A percentile compares a stretch with the other conserved stretches of the same genome.
Conservation (phyloP, 768 basidiomycete species). For the Botryobasidium botryosum region DNA sequence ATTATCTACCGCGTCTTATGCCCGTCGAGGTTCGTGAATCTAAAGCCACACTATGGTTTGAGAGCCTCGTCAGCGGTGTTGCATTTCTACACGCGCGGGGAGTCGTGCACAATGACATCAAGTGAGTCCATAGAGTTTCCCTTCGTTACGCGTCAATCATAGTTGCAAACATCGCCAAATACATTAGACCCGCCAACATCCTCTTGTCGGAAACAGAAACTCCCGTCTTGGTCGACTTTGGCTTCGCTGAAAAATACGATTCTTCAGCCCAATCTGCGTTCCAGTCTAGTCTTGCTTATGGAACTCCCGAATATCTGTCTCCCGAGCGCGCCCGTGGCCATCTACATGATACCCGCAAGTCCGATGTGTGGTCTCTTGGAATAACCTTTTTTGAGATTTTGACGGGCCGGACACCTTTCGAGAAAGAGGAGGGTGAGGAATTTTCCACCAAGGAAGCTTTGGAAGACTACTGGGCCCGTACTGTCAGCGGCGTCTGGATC, state of each 20-base stretch:
- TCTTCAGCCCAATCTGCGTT: constrained; percentile 33
- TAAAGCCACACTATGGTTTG: constrained; percentile 69
- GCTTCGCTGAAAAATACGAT: constrained; percentile 79
- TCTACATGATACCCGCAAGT: constrained; percentile 85
- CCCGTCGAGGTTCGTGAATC: constrained; percentile 75
- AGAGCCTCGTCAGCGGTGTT: constrained; percentile 61
- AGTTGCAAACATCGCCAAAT: too few relatives aligned
- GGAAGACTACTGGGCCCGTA: constrained; percentile 74
- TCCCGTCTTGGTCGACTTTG: constrained; percentile 89
- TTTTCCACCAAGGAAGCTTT: constrained; percentile 65
- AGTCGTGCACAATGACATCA: constrained; percentile 88
- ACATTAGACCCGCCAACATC: constrained; percentile 81
- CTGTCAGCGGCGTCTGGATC: constrained; percentile 66
- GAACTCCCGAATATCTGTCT: constrained; percentile 91
- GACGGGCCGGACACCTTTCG: constrained; percentile 83
- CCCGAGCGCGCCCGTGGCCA: constrained; percentile 81
- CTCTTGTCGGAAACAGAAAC: constrained; percentile 60
- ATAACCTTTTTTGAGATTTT: constrained; percentile 92
- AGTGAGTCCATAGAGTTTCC: constrained; percentile 46
- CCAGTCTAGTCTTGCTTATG: constrained; percentile 69
- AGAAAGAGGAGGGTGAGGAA: constrained; percentile 60
- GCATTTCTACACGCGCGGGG: constrained; percentile 71
- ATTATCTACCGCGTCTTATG: constrained; percentile 68
- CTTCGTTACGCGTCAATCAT: too few relatives aligned
- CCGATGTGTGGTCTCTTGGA: constrained; percentile 73